Evolutionary conservation across 225 moss, liverwort and hornwort genomes (phyloP).

Genomic region (Anthoceros angustus): DNA sequence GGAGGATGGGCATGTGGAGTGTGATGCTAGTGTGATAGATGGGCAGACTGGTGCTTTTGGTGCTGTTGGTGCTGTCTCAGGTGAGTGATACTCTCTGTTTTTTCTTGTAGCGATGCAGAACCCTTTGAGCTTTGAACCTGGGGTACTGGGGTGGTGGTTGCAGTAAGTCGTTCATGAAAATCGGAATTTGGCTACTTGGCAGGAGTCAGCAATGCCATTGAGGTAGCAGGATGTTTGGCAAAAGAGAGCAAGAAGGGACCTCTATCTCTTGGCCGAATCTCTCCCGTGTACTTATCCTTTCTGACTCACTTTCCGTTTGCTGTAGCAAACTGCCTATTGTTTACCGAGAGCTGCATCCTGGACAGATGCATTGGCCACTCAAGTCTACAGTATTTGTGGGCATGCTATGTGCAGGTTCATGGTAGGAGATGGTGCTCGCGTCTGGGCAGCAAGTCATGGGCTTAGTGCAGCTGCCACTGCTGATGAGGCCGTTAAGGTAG

Average conservation of each 20-base stretch:
- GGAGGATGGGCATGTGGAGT: slow-evolving; percentile 80
- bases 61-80: slow-evolving; percentile 89
- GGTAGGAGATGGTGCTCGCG: slow-evolving; percentile 89
- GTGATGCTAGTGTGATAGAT: slow-evolving; percentile 95
- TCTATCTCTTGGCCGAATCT: slow-evolving; percentile 75
- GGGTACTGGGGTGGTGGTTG: too few species aligned
- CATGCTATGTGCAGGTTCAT: slow-evolving; percentile 44
- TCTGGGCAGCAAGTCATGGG: slow-evolving; percentile 69
- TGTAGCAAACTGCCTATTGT: slow-evolving; percentile 7
- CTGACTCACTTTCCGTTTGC: slow-evolving; percentile 10
- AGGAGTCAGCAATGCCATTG: slow-evolving; percentile 78
- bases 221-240: slow-evolving; percentile 56
- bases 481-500: slow-evolving; percentile 47
- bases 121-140: too few species aligned
- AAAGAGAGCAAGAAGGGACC: slow-evolving; percentile 50
- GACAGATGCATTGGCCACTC: background rate
- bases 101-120: background rate
- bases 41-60: slow-evolving; percentile 90
- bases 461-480: slow-evolving; percentile 24
- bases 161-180: background rate
- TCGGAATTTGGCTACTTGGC: slow-evolving; percentile 7
- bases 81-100: slow-evolving; percentile 15
- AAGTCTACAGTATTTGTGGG: background rate
- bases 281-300: slow-evolving; percentile 57
- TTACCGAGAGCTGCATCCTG: background rate